Evolutionary conservation across 208 protist genomes (phyloP).

Genomic region (Leishmania gerbilli): DNA sequence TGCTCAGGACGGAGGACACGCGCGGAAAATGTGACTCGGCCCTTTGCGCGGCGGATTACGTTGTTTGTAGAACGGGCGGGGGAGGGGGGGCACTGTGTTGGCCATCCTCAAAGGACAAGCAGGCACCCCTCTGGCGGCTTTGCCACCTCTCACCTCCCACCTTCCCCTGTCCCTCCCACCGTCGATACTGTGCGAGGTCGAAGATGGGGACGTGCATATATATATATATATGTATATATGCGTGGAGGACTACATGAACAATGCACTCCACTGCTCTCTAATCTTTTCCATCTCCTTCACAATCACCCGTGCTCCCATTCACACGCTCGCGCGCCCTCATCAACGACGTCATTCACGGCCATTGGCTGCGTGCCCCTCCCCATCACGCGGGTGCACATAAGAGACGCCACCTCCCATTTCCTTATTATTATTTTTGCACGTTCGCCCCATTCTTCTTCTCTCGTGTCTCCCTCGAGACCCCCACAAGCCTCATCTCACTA

Average conservation of each 20-base stretch:
- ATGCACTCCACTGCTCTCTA: not conserved
- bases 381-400: not conserved
- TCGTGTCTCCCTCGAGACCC: not conserved
- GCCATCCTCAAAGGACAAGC: not conserved
- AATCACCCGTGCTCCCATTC: not conserved
- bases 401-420: not conserved
- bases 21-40: not conserved
- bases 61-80: not conserved
- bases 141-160: not conserved
- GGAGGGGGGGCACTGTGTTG: not conserved
- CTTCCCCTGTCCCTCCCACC: not conserved
- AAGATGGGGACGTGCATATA: not conserved
- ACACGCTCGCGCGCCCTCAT: not conserved
- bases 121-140: not conserved
- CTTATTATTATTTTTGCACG: not conserved
- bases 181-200: not conserved
- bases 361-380: not conserved
- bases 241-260: not conserved
- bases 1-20: not conserved
- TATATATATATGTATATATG: not conserved
- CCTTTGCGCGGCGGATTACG: not conserved
- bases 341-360: not conserved
- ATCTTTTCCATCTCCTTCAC: not conserved
- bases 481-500: not conserved
- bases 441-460: not conserved